Percentiles rank a stretch among this genome's conserved stretches.
phyloP scores from a whole-genome alignment of 2,329 filamentous ascomycete species.

The Alternaria ethzedia region DNA sequence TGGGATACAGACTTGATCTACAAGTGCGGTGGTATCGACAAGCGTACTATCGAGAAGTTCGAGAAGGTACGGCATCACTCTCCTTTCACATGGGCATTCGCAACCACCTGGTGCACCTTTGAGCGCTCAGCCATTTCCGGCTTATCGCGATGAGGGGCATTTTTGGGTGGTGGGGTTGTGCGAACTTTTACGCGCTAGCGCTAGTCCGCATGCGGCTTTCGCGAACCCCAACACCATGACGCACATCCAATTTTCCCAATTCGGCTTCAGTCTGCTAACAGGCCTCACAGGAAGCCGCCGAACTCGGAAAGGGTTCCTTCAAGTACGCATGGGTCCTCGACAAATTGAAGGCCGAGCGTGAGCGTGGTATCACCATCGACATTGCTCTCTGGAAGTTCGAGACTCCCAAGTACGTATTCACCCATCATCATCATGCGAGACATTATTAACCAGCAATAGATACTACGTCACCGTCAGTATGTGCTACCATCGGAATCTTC shows the following conservation, averaged over 20 bases:
- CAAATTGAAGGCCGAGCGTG: slow-evolving; percentile 99
- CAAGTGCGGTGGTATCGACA: slow-evolving; percentile 99
- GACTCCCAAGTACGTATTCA: slow-evolving; percentile 85
- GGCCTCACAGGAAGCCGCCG: slow-evolving; percentile 82
- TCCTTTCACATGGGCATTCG: slow-evolving; percentile 18
- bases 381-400: slow-evolving; percentile 99
- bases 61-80: slow-evolving; percentile 80
- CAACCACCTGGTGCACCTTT: slow-evolving; percentile 24
- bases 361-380: slow-evolving; percentile 99
- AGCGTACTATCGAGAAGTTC: slow-evolving; percentile 99
- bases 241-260: slow-evolving; percentile 24
- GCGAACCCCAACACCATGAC: slow-evolving; percentile 43
- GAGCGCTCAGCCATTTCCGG: slow-evolving; percentile 38
- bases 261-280: slow-evolving; percentile 41
- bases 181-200: slow-evolving; percentile 46
- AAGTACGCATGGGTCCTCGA: slow-evolving; percentile 99
- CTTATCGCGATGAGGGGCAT: slow-evolving; percentile 46
- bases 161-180: slow-evolving; percentile 50
- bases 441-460: no score
- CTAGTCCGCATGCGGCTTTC: slow-evolving; percentile 41
- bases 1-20: slow-evolving; percentile 89
- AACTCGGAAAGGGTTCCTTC: slow-evolving; percentile 99
- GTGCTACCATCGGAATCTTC: no score
- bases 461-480: no score
- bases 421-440: no score